Evolutionary conservation across 2,329 filamentous ascomycete species (phyloP).

Genomic region (Fusarium albidum): DNA sequence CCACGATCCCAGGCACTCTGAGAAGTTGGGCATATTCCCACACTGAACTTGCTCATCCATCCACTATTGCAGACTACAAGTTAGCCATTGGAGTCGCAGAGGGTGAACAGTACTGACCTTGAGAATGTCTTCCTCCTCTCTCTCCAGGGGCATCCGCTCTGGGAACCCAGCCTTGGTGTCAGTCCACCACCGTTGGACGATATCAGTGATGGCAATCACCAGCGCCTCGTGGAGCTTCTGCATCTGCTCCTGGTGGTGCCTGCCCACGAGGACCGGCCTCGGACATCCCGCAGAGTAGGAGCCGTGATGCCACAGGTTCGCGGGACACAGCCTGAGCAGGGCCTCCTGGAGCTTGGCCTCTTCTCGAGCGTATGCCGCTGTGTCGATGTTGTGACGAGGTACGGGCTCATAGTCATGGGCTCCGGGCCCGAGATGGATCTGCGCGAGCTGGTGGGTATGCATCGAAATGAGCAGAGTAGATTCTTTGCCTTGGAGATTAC

Average conservation of each 20-base stretch:
- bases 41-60: slow-evolving; percentile 39
- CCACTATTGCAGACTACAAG: slow-evolving; percentile 35
- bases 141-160: slow-evolving; percentile 45
- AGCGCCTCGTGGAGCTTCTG: slow-evolving; percentile 43
- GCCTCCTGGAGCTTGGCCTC: slow-evolving; percentile 26
- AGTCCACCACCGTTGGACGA: slow-evolving; percentile 51
- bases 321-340: slow-evolving; percentile 36
- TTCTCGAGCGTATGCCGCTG: slow-evolving; percentile 18
- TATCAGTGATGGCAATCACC: slow-evolving; percentile 44
- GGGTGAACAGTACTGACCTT: slow-evolving; percentile 25
- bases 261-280: slow-evolving; percentile 45
- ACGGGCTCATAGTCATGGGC: slow-evolving; percentile 15
- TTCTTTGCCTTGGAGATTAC: too few species aligned
- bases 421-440: slow-evolving; percentile 29
- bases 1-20: slow-evolving; percentile 44
- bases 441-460: slow-evolving; percentile 23
- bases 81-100: neutral
- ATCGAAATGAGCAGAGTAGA: neutral
- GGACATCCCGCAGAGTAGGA: slow-evolving; percentile 41
- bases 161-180: slow-evolving; percentile 43
- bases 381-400: neutral
- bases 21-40: slow-evolving; percentile 36
- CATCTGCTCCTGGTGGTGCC: slow-evolving; percentile 43
- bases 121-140: slow-evolving; percentile 42
- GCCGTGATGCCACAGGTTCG: slow-evolving; percentile 40